Conservation (phyloP, 2,329 filamentous ascomycete species). For the Xylaria sp. region DNA sequence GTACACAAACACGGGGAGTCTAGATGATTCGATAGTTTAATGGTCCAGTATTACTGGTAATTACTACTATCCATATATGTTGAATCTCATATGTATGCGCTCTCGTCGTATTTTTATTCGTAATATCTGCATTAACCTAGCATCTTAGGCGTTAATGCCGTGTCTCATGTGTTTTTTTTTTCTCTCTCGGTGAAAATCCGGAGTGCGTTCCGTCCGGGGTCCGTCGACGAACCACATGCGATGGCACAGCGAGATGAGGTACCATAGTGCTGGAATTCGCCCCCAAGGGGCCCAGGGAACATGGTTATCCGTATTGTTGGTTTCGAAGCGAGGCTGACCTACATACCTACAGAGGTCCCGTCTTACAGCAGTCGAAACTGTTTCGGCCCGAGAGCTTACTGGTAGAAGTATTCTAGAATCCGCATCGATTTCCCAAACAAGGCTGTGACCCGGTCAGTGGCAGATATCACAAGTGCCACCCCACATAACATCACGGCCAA, state of each 20-base stretch:
- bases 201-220: neutral
- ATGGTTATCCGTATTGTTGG: constrained; percentile 17
- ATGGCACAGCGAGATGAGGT: constrained; percentile 21
- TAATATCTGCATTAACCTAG: neutral
- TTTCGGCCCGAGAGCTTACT: constrained; percentile 33
- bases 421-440: constrained; percentile 26
- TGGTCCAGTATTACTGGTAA: neutral
- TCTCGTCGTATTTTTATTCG: neutral
- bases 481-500: constrained; percentile 10
- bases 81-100: neutral
- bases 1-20: constrained; percentile 16
- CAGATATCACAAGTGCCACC: constrained; percentile 15
- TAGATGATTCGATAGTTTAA: constrained; percentile 19
- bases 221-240: constrained; percentile 14
- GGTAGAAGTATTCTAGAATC: constrained; percentile 37
- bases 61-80: neutral
- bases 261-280: constrained; percentile 26
- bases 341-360: constrained; percentile 18
- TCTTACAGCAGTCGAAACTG: constrained; percentile 7
- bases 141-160: neutral
- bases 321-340: constrained; percentile 5
- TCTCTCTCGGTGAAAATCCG: neutral
- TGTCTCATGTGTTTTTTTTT: neutral
- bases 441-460: constrained; percentile 28
- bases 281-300: constrained; percentile 9